Percentiles rank a stretch among this genome's conserved stretches.
Evolutionary conservation across 1,139 yeast genomes (phyloP).

Genomic region (Pichia sp.): DNA sequence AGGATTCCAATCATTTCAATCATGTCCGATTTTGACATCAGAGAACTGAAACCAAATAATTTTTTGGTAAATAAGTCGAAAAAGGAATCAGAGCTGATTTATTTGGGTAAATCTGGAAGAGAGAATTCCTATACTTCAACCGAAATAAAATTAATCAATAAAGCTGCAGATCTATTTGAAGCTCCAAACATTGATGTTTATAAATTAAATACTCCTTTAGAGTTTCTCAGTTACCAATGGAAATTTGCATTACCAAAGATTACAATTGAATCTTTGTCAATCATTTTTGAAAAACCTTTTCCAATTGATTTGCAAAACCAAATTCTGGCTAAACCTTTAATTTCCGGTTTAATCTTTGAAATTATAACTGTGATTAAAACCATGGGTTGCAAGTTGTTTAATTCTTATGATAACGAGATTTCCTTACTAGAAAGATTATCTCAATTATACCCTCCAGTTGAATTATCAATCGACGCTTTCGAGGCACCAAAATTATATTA

Average conservation of each 20-base stretch:
- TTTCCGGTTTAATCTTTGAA: constrained; percentile 73
- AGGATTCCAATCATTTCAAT: constrained; percentile 44
- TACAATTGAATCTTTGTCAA: constrained; percentile 67
- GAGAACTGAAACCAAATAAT: constrained; percentile 28
- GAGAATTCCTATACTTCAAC: constrained; percentile 20
- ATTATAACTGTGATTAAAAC: constrained; percentile 64
- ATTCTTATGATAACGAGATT: constrained; percentile 57
- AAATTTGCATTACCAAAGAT: constrained; percentile 71
- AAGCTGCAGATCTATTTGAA: constrained; percentile 27
- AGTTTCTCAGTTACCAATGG: constrained; percentile 76
- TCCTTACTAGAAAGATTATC: constrained; percentile 49
- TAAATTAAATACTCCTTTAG: constrained; percentile 44
- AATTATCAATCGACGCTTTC: constrained; percentile 27
- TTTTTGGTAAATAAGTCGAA: constrained; percentile 27
- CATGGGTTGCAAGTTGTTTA: constrained; percentile 67
- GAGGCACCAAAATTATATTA: constrained; percentile 51
- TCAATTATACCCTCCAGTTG: constrained; percentile 33
- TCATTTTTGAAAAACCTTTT: constrained; percentile 61
- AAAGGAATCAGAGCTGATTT: constrained; percentile 27
- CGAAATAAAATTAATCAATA: constrained; percentile 24
- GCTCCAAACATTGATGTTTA: constrained; percentile 33
- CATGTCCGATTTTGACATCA: constrained; percentile 57
- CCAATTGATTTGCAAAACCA: constrained; percentile 53
- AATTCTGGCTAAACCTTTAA: constrained; percentile 76
- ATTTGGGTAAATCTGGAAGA: constrained; percentile 26